These are phyloP conservation scores for Trametes cinnabarina DNA, from an alignment of 768 basidiomycete genomes.

Conservation along the genomic window DNA sequence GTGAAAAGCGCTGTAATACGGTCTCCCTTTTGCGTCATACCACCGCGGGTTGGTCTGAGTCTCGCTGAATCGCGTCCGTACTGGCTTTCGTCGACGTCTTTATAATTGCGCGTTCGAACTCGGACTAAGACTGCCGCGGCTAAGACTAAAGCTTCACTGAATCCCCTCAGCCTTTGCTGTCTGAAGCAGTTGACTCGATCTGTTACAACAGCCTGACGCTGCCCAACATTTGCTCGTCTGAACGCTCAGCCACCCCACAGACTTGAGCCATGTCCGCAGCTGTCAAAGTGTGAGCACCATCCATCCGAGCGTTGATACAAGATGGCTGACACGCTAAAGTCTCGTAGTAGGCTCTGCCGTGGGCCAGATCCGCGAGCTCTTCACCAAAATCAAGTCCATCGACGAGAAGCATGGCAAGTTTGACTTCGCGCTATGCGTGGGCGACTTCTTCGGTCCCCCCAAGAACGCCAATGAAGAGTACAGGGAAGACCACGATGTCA, in stretches of 20 bases:
- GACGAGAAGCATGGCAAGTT: conserved; percentile 94
- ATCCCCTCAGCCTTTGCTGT: too few relatives aligned
- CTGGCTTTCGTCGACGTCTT: too few relatives aligned
- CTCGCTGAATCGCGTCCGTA: too few relatives aligned
- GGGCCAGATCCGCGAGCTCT: conserved; percentile 72
- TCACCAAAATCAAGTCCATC: conserved; percentile 78
- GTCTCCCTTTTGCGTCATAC: too few relatives aligned
- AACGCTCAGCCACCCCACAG: neutral
- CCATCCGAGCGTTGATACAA: neutral
- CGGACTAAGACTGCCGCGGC: too few relatives aligned
- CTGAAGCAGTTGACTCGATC: too few relatives aligned
- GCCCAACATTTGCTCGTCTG: too few relatives aligned
- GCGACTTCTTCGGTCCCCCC: conserved; percentile 82
- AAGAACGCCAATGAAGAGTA: conserved; percentile 32
- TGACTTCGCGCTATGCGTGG: conserved; percentile 74
- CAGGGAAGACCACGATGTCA: conserved; percentile 48
- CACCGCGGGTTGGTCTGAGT: too few relatives aligned
- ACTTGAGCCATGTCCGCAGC: conserved; percentile 7
- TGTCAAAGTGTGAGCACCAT: conserved; percentile 23
- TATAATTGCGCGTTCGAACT: too few relatives aligned
- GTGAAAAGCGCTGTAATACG: too few relatives aligned
- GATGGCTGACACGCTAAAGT: conserved; percentile 30
- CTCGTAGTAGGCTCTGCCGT: conserved; percentile 79
- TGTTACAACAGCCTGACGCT: too few relatives aligned
- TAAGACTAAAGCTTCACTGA: too few relatives aligned